Percentiles rank a stretch among this genome's conserved stretches.
Evolutionary conservation across 1,139 yeast species (phyloP).

Genomic region (Protomyces pachydermus): DNA sequence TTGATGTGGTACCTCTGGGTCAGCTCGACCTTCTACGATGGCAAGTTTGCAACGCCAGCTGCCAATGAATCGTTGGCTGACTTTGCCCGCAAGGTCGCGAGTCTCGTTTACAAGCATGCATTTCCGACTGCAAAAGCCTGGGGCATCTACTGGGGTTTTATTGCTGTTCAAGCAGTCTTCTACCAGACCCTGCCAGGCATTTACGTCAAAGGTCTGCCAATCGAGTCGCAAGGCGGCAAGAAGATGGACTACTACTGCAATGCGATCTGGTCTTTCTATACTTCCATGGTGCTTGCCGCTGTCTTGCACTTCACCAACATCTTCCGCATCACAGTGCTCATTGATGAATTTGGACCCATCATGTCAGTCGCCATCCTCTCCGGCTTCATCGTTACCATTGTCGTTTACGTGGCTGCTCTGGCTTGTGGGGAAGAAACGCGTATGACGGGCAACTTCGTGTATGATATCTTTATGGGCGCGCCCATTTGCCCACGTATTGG

Average conservation of each 20-base stretch:
- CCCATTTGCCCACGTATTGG: slow-evolving; percentile 95
- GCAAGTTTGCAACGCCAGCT: slow-evolving; percentile 65
- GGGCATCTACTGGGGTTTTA: slow-evolving; percentile 64
- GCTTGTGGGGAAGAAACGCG: slow-evolving; percentile 55
- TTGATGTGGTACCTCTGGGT: slow-evolving; percentile 98
- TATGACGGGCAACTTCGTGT: slow-evolving; percentile 84
- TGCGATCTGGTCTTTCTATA: slow-evolving; percentile 79
- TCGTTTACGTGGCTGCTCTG: slow-evolving; percentile 50
- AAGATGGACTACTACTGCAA: slow-evolving; percentile 91
- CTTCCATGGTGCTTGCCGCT: slow-evolving; percentile 55
- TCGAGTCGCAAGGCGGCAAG: slow-evolving; percentile 67
- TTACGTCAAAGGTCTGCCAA: slow-evolving; percentile 91
- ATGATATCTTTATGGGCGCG: slow-evolving; percentile 95
- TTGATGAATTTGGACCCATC: slow-evolving; percentile 81
- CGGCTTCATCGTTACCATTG: slow-evolving; percentile 68
- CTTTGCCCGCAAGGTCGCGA: slow-evolving; percentile 49
- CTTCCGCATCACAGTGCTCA: slow-evolving; percentile 64
- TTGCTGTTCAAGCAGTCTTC: slow-evolving; percentile 64
- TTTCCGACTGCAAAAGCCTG: slow-evolving; percentile 66
- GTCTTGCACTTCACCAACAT: slow-evolving; percentile 66
- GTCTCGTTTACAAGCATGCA: slow-evolving; percentile 53
- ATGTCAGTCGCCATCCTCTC: slow-evolving; percentile 84
- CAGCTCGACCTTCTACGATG: slow-evolving; percentile 72
- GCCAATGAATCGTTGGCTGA: slow-evolving; percentile 45
- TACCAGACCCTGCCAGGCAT: slow-evolving; percentile 90